Conservation (phyloP, 495 filamentous ascomycete genomes). For the Penicillium pulvis region DNA sequence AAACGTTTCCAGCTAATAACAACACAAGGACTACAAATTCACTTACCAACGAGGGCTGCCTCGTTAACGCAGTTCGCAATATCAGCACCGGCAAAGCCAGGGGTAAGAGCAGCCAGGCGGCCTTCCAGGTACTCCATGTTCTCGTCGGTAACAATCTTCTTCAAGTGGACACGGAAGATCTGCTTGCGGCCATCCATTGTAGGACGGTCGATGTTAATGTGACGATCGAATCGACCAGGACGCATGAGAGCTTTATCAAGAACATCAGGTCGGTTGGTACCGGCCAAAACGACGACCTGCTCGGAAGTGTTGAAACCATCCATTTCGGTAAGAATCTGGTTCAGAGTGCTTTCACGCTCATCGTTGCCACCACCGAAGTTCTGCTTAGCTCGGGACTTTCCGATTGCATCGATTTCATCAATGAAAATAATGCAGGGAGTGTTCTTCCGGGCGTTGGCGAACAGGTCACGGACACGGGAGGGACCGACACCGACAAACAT, state of each 20-base stretch:
- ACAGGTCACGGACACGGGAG: slow-evolving; percentile 91
- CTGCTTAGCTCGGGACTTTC: slow-evolving; percentile 78
- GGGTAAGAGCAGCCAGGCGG: slow-evolving; percentile 85
- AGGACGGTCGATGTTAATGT: slow-evolving; percentile 89
- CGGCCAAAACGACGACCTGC: slow-evolving; percentile 96
- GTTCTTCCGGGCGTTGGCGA: slow-evolving; percentile 91
- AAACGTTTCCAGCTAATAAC: slow-evolving; percentile 11
- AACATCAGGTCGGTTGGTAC: slow-evolving; percentile 92
- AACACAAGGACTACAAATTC: background rate
- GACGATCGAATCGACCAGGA: slow-evolving; percentile 93
- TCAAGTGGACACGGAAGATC: slow-evolving; percentile 91
- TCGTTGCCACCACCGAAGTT: slow-evolving; percentile 88
- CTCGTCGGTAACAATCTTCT: slow-evolving; percentile 88
- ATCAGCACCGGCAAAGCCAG: slow-evolving; percentile 94
- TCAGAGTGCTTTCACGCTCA: slow-evolving; percentile 93
- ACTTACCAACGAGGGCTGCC: slow-evolving; percentile 92
- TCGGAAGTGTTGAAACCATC: slow-evolving; percentile 98
- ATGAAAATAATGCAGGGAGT: slow-evolving; percentile 99
- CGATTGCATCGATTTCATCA: slow-evolving; percentile 98
- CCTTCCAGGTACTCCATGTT: slow-evolving; percentile 86
- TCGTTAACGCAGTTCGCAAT: slow-evolving; percentile 99
- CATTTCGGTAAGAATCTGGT: slow-evolving; percentile 99
- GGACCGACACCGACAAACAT: slow-evolving; percentile 99
- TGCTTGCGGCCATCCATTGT: slow-evolving; percentile 97
- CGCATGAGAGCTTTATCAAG: slow-evolving; percentile 95